A percentile compares a stretch with the other conserved stretches of the same genome.
These are phyloP conservation scores for Phytophthora hibernalis DNA, from an alignment of 352 stramenopile species.

Conservation along the genomic window DNA sequence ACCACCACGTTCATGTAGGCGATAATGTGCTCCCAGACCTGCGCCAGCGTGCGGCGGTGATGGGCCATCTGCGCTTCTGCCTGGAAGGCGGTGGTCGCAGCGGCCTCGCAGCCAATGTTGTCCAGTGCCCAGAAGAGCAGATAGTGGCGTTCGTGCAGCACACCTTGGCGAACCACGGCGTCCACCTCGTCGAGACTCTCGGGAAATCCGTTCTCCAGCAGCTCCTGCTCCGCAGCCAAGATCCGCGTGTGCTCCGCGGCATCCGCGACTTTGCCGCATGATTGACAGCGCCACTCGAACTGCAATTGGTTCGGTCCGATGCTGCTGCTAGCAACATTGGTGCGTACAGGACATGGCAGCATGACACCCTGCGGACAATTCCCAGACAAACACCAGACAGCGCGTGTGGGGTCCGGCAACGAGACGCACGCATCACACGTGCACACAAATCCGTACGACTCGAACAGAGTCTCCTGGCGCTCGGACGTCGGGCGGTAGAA, in stretches of 20 bases:
- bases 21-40: constrained; percentile 77
- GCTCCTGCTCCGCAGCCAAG: constrained; percentile 50
- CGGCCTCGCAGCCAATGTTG: constrained; percentile 68
- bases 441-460: constrained; percentile 76
- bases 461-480: constrained; percentile 58
- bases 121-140: constrained; percentile 83
- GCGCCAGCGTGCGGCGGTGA: constrained; percentile 45
- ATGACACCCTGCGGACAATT: constrained; percentile 52
- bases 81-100: constrained; percentile 43
- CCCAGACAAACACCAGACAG: constrained; percentile 55
- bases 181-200: constrained; percentile 71
- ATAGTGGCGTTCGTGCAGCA: constrained; percentile 75
- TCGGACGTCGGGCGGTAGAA: constrained; percentile 76
- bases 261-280: constrained; percentile 47
- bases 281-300: constrained; percentile 65
- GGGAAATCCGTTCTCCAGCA: constrained; percentile 69
- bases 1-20: constrained; percentile 75
- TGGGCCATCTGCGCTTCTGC: constrained; percentile 34
- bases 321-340: constrained; percentile 30
- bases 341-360: constrained; percentile 47
- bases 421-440: constrained; percentile 63
- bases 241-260: constrained; percentile 44
- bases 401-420: constrained; percentile 56
- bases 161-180: constrained; percentile 45
- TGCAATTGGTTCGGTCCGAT: constrained; percentile 45